Percentiles rank a stretch among this genome's conserved stretches.
Evolutionary conservation across 768 basidiomycete species (phyloP).

Genomic region (Boletus edulis): DNA sequence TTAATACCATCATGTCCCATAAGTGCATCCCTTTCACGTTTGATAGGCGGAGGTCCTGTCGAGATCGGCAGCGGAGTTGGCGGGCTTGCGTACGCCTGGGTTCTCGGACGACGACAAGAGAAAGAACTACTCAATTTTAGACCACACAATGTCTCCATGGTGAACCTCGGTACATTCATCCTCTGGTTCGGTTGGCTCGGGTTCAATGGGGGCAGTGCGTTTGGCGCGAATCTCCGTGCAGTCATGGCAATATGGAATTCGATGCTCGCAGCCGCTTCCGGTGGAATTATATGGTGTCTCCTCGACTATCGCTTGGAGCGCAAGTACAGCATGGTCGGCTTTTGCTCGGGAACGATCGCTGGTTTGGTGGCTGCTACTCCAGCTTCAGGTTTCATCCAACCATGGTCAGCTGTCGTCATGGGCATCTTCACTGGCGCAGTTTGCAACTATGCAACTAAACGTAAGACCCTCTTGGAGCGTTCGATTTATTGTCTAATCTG

Average conservation of each 20-base stretch:
- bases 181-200: constrained; percentile 88
- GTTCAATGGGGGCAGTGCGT: constrained; percentile 91
- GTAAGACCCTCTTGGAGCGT: constrained; percentile 37
- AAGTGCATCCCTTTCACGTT: background rate
- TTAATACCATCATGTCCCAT: background rate
- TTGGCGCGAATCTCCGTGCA: constrained; percentile 85
- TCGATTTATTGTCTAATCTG: constrained; percentile 8
- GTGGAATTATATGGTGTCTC: constrained; percentile 79
- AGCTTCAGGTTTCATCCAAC: constrained; percentile 75
- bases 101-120: constrained; percentile 78
- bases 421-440: constrained; percentile 70
- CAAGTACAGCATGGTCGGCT: constrained; percentile 87
- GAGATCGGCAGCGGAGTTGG: constrained; percentile 85
- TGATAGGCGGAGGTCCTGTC: constrained; percentile 77
- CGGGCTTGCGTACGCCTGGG: constrained; percentile 83
- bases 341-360: constrained; percentile 86
- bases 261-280: constrained; percentile 81
- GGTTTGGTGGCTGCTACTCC: constrained; percentile 90
- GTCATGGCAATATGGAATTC: constrained; percentile 86
- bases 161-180: constrained; percentile 80
- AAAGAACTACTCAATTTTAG: constrained; percentile 75
- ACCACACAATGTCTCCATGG: constrained; percentile 84
- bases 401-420: constrained; percentile 74
- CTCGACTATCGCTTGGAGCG: constrained; percentile 77
- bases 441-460: constrained; percentile 83